These are phyloP conservation scores for Ganoderma multipileum DNA, from an alignment of 1,284 basidiomycete genomes.

Conservation along the genomic window DNA sequence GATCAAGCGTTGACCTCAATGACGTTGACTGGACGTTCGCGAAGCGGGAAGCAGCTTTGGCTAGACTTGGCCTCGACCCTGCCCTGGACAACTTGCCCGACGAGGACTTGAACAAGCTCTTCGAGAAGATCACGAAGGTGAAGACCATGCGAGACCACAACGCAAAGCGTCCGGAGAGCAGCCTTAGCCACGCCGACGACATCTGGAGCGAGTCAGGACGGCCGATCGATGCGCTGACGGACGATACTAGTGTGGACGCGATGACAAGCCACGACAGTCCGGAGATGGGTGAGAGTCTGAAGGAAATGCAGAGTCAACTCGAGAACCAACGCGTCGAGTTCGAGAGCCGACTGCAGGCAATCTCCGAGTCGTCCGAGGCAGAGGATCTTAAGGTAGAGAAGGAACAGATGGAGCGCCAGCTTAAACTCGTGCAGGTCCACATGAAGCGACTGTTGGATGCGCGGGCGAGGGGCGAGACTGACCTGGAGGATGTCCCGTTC, in stretches of 20 bases:
- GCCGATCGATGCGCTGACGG: slow-evolving; percentile 77
- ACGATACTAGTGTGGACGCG: slow-evolving; percentile 84
- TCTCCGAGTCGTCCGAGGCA: slow-evolving; percentile 74
- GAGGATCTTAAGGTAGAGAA: slow-evolving; percentile 90
- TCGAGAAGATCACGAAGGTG: slow-evolving; percentile 91
- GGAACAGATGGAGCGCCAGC: slow-evolving; percentile 89
- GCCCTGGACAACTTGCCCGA: slow-evolving; percentile 90
- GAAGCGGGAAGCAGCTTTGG: slow-evolving; percentile 88
- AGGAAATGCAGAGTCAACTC: slow-evolving; percentile 74
- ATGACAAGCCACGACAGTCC: slow-evolving; percentile 71
- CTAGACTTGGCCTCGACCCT: slow-evolving; percentile 84
- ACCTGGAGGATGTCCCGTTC: slow-evolving; percentile 63
- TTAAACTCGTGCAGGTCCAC: slow-evolving; percentile 81
- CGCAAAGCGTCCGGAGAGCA: slow-evolving; percentile 82
- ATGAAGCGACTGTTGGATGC: slow-evolving; percentile 86
- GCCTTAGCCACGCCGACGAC: slow-evolving; percentile 84
- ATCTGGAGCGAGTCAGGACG: slow-evolving; percentile 85
- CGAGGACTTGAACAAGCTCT: slow-evolving; percentile 92
- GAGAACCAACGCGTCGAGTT: slow-evolving; percentile 54
- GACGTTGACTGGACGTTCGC: slow-evolving; percentile 95
- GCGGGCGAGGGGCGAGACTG: slow-evolving; percentile 77
- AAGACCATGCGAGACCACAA: slow-evolving; percentile 87
- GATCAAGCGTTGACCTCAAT: slow-evolving; percentile 68
- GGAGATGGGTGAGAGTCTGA: slow-evolving; percentile 66
- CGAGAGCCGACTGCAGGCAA: slow-evolving; percentile 75